phyloP scores from a whole-genome alignment of 73 alveolate genomes.

The Loxodes magnus region DNA sequence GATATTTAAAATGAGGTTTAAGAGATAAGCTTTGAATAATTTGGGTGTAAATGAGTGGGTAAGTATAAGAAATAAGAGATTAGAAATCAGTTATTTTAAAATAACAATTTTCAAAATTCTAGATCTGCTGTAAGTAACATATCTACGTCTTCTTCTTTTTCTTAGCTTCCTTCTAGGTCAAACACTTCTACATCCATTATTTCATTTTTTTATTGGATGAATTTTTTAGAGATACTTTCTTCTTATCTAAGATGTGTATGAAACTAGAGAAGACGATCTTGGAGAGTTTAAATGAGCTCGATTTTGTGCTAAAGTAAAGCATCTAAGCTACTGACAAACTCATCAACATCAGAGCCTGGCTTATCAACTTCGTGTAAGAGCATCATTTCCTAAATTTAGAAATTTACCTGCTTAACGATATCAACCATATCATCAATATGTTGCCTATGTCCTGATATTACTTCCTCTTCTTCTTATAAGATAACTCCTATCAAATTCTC shows the following conservation, averaged over 20 bases:
- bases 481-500: conserved; percentile 89
- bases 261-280: conserved; percentile 5
- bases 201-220: too few species aligned
- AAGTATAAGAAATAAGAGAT: too few species aligned
- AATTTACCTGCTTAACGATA: conserved; percentile 66
- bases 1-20: too few species aligned
- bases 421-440: conserved; percentile 98
- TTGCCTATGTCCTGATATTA: conserved; percentile 80
- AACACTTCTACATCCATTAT: too few species aligned
- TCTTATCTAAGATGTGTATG: conserved; percentile 12
- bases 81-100: too few species aligned
- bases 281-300: conserved; percentile 40
- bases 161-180: too few species aligned
- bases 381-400: conserved; percentile 70
- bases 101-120: too few species aligned
- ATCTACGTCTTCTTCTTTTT: too few species aligned
- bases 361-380: conserved; percentile 91
- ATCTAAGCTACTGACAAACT: conserved; percentile 81
- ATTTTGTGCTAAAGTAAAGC: conserved; percentile 66
- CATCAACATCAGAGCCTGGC: conserved; percentile 98
- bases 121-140: too few species aligned
- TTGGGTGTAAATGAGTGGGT: too few species aligned
- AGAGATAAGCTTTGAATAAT: too few species aligned
- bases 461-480: conserved; percentile 95
- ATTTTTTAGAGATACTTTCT: too few species aligned